Percentiles rank a stretch among this genome's conserved stretches.
Evolutionary conservation across 768 basidiomycete genomes (phyloP).

Genomic region (Boletus sp.): DNA sequence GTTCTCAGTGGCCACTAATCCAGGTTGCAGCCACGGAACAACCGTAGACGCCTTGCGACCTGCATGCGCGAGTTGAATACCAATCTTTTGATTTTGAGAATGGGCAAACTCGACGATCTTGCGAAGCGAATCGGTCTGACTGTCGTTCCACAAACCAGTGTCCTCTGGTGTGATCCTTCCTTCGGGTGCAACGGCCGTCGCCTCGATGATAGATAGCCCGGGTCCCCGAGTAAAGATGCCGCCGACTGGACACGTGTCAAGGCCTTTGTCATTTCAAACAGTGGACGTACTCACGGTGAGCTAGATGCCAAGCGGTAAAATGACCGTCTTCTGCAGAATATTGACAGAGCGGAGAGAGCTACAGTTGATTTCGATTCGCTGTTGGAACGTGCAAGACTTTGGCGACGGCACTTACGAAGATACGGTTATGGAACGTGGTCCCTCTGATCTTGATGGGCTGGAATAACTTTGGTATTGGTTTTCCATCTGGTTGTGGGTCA

Average conservation of each 20-base stretch:
- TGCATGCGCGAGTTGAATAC: constrained; percentile 73
- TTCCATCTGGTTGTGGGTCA: constrained; percentile 40
- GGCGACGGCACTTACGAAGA: constrained; percentile 40
- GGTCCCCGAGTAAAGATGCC: constrained; percentile 48
- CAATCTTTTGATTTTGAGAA: constrained; percentile 66
- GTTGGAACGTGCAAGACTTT: background rate
- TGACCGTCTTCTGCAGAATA: constrained; percentile 57
- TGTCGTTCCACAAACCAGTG: constrained; percentile 61
- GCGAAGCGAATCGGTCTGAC: constrained; percentile 46
- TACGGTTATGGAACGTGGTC: constrained; percentile 52
- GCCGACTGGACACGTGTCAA: constrained; percentile 33
- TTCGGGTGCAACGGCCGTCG: constrained; percentile 58
- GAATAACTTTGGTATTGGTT: constrained; percentile 45
- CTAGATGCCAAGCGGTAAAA: constrained; percentile 55
- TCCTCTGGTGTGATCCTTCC: constrained; percentile 71
- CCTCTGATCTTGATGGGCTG: constrained; percentile 55
- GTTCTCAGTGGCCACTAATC: constrained; percentile 34
- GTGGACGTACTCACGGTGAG: constrained; percentile 35
- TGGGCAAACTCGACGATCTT: constrained; percentile 70
- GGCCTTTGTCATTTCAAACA: background rate
- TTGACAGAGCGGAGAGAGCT: constrained; percentile 59
- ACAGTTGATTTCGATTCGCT: background rate
- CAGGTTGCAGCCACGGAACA: constrained; percentile 57
- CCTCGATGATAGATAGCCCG: constrained; percentile 63
- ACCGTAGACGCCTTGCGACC: constrained; percentile 71